Percentiles rank a stretch among this genome's conserved stretches.
phyloP scores from a whole-genome alignment of 176 grass and related monocot species.

The Secale cereale region DNA sequence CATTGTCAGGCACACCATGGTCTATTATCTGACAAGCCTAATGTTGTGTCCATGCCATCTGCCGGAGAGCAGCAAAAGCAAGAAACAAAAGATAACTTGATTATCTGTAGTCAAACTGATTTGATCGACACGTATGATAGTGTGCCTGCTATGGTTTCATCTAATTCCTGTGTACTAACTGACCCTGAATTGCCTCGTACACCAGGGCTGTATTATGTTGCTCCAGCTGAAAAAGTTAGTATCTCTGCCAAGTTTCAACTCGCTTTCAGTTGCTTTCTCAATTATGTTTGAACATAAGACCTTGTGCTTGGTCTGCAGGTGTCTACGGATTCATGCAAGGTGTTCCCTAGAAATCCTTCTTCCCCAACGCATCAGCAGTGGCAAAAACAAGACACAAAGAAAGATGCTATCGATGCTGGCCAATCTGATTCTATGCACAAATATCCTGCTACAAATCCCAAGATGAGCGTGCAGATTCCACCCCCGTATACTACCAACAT shows the following conservation, averaged over 20 bases:
- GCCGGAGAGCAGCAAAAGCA: conserved; percentile 16
- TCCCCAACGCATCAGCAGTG: conserved; percentile 21
- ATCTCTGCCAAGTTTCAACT: background rate
- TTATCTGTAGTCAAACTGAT: conserved; percentile 7
- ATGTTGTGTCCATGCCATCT: background rate
- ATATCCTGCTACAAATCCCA: conserved; percentile 34
- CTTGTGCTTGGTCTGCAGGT: conserved; percentile 12
- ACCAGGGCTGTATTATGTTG: background rate
- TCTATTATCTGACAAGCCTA: background rate
- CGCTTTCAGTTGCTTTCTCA: conserved; percentile 12
- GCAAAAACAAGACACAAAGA: conserved; percentile 30
- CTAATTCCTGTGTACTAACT: background rate
- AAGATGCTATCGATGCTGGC: conserved; percentile 9
- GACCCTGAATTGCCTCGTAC: background rate
- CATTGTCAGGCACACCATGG: background rate
- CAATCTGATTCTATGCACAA: conserved; percentile 10
- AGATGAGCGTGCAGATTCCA: conserved; percentile 41
- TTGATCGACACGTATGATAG: conserved; percentile 11
- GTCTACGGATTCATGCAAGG: conserved; percentile 25
- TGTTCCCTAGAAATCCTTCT: conserved; percentile 23
- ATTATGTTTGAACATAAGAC: background rate
- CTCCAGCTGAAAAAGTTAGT: conserved; percentile 32
- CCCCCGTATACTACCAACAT: conserved; percentile 30
- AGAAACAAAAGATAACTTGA: conserved; percentile 15
- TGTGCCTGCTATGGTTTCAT: background rate